phyloP scores from a whole-genome alignment of 306 rosid genomes.

The Medicago truncatula region MtrunA17r5.0-ANR NC_053046.1:3191501-3192000 shows the following conservation, averaged over 20 bases:
- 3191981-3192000: conserved; percentile 46
- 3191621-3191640: conserved; percentile 81
- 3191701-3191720: conserved; percentile 87
- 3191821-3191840: conserved; percentile 66
- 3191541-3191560: conserved; percentile 27
- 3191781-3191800: conserved; percentile 38
- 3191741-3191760: conserved; percentile 14
- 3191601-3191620: conserved; percentile 74
- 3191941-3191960: conserved; percentile 78
- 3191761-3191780: conserved; percentile 27
- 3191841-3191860: conserved; percentile 76
- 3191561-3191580: conserved; percentile 33
- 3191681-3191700: conserved; percentile 95
- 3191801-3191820: conserved; percentile 46
- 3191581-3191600: conserved; percentile 95
- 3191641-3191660: conserved; percentile 89
- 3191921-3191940: conserved; percentile 79
- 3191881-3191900: conserved; percentile 80
- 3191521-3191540: conserved; percentile 2
- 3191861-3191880: conserved; percentile 73
- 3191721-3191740: conserved; percentile 17
- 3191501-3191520: not conserved
- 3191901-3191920: conserved; percentile 69
- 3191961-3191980: conserved; percentile 62
- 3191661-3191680: conserved; percentile 81